phyloP scores from a whole-genome alignment of 495 filamentous ascomycete species.

The Chaetomidium leptoderma region DNA sequence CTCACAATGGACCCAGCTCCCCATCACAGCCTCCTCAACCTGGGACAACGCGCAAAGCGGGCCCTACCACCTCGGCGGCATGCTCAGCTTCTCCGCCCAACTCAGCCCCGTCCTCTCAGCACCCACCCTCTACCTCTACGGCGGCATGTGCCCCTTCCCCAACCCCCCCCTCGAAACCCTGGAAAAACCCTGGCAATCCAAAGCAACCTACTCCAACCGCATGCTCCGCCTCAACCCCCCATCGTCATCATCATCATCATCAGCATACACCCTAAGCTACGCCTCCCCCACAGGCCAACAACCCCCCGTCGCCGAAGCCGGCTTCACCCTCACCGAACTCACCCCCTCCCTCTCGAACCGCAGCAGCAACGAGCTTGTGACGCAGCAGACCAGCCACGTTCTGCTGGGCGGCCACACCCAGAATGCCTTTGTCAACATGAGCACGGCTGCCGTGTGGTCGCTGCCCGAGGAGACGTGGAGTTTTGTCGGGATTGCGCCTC shows the following conservation, averaged over 20 bases:
- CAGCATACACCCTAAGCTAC: conserved; percentile 22
- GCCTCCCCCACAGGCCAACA: conserved; percentile 23
- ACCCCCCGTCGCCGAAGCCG: conserved; percentile 72
- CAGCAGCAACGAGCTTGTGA: conserved; percentile 44
- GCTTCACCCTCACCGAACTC: conserved; percentile 75
- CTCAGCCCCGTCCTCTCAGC: conserved; percentile 45
- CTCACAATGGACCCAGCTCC: conserved; percentile 28
- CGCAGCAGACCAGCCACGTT: conserved; percentile 69
- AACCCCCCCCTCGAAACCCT: conserved; percentile 43
- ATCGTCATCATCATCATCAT: conserved; percentile 39
- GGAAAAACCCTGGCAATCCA: conserved; percentile 56
- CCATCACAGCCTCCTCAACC: conserved; percentile 18
- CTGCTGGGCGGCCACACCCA: conserved; percentile 83
- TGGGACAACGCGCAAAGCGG: conserved; percentile 33
- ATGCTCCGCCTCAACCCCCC: conserved; percentile 60
- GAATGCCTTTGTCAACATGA: conserved; percentile 87
- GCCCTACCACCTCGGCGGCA: conserved; percentile 63
- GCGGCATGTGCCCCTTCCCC: conserved; percentile 76
- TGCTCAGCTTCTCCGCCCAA: conserved; percentile 62
- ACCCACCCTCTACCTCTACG: conserved; percentile 67
- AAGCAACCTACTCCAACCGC: conserved; percentile 70
- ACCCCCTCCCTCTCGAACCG: conserved; percentile 52
- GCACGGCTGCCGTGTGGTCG: conserved; percentile 79
- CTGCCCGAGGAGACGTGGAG: conserved; percentile 82
- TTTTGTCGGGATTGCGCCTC: conserved; percentile 61